Percentiles rank a stretch among this genome's conserved stretches.
phyloP scores from a whole-genome alignment of 352 stramenopile species.

The Globisporangium echinulatum region DNA sequence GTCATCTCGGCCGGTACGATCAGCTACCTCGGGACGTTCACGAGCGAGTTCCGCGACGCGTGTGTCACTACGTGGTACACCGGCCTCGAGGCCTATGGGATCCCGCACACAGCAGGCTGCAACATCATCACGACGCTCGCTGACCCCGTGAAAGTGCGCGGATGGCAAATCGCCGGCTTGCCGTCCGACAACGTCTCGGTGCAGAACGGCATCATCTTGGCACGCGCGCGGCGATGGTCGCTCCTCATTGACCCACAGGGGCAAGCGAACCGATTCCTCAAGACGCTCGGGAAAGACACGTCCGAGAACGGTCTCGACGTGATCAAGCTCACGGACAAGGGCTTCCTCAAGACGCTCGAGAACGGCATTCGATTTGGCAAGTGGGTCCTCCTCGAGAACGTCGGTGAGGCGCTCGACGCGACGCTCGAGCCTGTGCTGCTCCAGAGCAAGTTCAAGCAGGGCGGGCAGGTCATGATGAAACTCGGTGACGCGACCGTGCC shows the following conservation, averaged over 20 bases:
- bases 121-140: constrained; percentile 87
- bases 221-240: constrained; percentile 82
- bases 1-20: constrained; percentile 90
- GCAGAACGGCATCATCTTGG: constrained; percentile 93
- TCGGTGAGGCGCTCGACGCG: constrained; percentile 83
- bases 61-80: constrained; percentile 84
- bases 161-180: constrained; percentile 89
- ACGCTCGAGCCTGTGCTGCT: constrained; percentile 88
- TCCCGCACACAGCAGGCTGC: constrained; percentile 80
- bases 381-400: constrained; percentile 88
- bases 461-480: constrained; percentile 91
- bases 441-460: constrained; percentile 91
- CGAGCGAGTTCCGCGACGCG: constrained; percentile 86
- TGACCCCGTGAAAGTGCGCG: constrained; percentile 86
- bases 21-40: constrained; percentile 92
- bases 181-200: constrained; percentile 88
- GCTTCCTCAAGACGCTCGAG: constrained; percentile 81
- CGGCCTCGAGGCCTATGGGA: constrained; percentile 52
- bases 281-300: constrained; percentile 85
- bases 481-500: constrained; percentile 89
- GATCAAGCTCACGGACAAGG: constrained; percentile 77
- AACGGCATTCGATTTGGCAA: constrained; percentile 92
- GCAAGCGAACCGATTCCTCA: constrained; percentile 92
- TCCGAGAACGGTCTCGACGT: constrained; percentile 84
- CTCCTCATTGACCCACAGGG: constrained; percentile 91